Evolutionary conservation across 2,329 filamentous ascomycete genomes (phyloP).

Genomic region (Apiospora marii): DNA sequence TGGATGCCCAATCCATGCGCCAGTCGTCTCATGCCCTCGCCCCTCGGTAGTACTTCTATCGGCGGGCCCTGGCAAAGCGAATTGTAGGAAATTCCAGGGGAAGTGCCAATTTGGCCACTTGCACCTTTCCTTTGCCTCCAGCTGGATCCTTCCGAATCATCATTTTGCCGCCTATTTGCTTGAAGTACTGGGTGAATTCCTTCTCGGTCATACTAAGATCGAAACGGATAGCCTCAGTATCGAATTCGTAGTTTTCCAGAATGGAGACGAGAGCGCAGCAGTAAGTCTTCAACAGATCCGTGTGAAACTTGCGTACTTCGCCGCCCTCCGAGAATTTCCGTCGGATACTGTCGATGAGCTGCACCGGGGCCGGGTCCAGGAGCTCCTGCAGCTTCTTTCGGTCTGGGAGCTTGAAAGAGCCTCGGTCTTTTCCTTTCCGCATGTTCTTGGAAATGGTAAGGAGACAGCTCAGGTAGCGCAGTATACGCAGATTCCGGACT

Average conservation of each 20-base stretch:
- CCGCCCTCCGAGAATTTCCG: conserved; percentile 72
- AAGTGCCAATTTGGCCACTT: conserved; percentile 75
- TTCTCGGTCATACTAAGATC: conserved; percentile 77
- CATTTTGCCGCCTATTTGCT: conserved; percentile 74
- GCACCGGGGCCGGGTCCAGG: conserved; percentile 65
- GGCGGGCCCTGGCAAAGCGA: conserved; percentile 35
- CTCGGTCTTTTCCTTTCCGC: conserved; percentile 55
- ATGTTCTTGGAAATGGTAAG: conserved; percentile 61
- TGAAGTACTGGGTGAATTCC: conserved; percentile 75
- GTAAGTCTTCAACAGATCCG: conserved; percentile 76
- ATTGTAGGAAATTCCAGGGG: conserved; percentile 84
- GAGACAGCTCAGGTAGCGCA: conserved; percentile 65
- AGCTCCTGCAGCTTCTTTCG: conserved; percentile 67
- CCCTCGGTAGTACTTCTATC: neutral
- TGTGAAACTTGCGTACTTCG: conserved; percentile 74
- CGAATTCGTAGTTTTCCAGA: conserved; percentile 76
- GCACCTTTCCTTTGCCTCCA: conserved; percentile 62
- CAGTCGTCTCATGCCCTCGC: neutral
- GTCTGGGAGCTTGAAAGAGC: conserved; percentile 61
- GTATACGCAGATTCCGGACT: conserved; percentile 61
- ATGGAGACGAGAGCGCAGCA: conserved; percentile 75
- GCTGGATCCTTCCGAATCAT: conserved; percentile 65
- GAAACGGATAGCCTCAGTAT: conserved; percentile 71
- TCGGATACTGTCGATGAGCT: conserved; percentile 71
- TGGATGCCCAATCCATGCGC: neutral